phyloP scores from a whole-genome alignment of 352 stramenopile genomes.

The Globisporangium perplexum region DNA sequence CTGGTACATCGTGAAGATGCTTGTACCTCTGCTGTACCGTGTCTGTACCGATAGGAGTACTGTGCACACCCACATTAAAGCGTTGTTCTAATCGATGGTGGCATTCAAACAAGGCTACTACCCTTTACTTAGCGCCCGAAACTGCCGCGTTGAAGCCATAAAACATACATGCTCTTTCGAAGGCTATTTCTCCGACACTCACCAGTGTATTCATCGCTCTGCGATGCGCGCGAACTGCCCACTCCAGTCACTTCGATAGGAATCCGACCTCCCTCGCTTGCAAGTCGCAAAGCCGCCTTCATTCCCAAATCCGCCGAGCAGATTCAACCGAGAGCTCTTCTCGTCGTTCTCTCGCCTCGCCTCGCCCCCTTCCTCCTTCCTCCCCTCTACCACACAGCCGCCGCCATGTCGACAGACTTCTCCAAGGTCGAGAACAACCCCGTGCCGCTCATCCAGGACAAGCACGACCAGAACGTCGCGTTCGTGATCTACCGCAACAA shows the following conservation, averaged over 20 bases:
- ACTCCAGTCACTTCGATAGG: background rate
- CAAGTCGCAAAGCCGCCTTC: background rate
- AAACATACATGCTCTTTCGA: no score
- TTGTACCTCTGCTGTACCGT: no score
- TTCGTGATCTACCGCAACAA: conserved; percentile 89
- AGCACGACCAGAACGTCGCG: conserved; percentile 66
- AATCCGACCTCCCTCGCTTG: background rate
- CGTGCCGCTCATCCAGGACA: conserved; percentile 63
- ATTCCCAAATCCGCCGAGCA: background rate
- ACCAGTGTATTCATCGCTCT: background rate
- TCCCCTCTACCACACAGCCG: background rate
- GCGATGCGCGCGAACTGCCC: background rate
- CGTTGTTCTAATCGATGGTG: no score
- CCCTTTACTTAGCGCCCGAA: no score
- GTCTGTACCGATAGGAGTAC: no score
- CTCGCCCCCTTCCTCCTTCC: background rate
- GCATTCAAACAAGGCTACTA: no score
- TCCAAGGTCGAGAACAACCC: conserved; percentile 87
- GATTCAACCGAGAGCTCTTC: background rate
- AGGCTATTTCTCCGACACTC: no score
- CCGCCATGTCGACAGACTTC: conserved; percentile 77
- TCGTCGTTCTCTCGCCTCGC: background rate
- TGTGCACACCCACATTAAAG: no score
- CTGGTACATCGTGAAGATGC: no score
- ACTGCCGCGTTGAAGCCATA: no score